These are phyloP conservation scores for Dactylorhiza incarnata DNA, from an alignment of 106 monocot genomes.

Conservation along the genomic window DNA sequence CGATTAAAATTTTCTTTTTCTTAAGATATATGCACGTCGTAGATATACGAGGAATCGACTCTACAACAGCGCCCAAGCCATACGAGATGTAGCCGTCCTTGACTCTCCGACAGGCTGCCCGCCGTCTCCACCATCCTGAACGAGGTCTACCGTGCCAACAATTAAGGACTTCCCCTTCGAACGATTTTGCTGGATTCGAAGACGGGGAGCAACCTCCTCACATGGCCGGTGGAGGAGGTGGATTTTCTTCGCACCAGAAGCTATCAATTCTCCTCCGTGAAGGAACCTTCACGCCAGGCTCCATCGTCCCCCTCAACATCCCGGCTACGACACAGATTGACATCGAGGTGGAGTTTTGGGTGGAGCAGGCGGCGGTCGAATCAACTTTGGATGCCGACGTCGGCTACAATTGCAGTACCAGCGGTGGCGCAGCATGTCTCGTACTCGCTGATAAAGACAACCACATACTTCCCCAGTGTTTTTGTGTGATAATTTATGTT, in stretches of 20 bases:
- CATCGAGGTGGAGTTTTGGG: constrained; percentile 51
- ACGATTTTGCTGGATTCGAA: constrained; percentile 41
- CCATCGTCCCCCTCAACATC: constrained; percentile 21
- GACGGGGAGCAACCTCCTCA: constrained; percentile 44
- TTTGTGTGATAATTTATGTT: too few relatives aligned
- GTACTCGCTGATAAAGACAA: constrained; percentile 36
- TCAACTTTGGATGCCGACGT: constrained; percentile 27
- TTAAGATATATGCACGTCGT: too few relatives aligned
- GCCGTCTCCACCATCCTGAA: too few relatives aligned
- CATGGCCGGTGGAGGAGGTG: constrained; percentile 68
- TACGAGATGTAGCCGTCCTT: too few relatives aligned
- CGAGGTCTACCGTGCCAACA: too few relatives aligned
- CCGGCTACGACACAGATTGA: constrained; percentile 41
- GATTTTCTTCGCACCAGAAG: constrained; percentile 22
- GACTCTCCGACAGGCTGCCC: too few relatives aligned
- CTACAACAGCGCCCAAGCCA: too few relatives aligned
- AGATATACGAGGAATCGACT: too few relatives aligned
- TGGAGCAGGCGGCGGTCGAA: constrained; percentile 16
- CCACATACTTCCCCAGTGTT: too few relatives aligned
- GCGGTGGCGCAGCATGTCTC: constrained; percentile 47
- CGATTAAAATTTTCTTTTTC: too few relatives aligned
- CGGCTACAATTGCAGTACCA: constrained; percentile 56
- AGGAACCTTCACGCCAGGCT: constrained; percentile 18
- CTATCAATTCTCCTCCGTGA: constrained; percentile 12
- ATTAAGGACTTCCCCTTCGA: too few relatives aligned